Base-by-base conservation (phyloP, 2,329 filamentous ascomycete genomes). In the Fusarium azukiicola region DNA sequence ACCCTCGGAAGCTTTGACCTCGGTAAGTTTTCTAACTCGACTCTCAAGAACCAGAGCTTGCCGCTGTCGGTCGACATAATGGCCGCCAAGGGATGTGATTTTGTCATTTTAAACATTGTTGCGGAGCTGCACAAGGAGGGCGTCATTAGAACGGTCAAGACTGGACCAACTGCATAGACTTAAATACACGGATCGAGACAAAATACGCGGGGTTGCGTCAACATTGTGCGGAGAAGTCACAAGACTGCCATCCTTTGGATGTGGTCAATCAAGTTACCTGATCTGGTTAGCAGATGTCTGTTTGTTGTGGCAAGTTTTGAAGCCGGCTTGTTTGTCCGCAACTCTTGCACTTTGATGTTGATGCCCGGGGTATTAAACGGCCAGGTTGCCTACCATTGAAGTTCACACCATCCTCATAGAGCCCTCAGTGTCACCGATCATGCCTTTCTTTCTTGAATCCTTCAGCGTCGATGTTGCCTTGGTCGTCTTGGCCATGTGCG, bases 1-100 rank as follows among this genome's bases (percentile, higher is more conserved):
- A 67, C 75, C 1, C 32, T 78, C 12, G 75, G 75, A 11, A 74
- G 73, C 27, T 78, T 75, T 14, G 72, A 72, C 10, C 44, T 75
- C 0, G 72, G 75, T 1, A 64, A 47, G 9, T 56, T 67, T 14
- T 78, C 75, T 0, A 63, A 75, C 5, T 72, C 72, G 2, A 67
- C 68, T 0, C 50, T 75, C 1, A 66, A 78, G 19, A 78, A 73
- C 3, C 46, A 78, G 14, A 49, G 36, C 8, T 4, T 67, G 9
- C 75, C 75, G 7, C 19, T 77, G 0, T 47, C 71, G 2, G 46
- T 58, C 2, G 64, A 75, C 9, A 67, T 78, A 0, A 72, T 78
- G 66, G 66, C 75, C 0, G 64, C 63, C 32, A 68, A 56, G 3
- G 76, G 75, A 1, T 78, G 76, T 17, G 76, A 78, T 46, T 78